Percentiles rank a stretch among this genome's conserved stretches.
These are phyloP conservation scores for Durusdinium trenchii DNA, from an alignment of 73 alveolate genomes.

Conservation along the genomic window DNA sequence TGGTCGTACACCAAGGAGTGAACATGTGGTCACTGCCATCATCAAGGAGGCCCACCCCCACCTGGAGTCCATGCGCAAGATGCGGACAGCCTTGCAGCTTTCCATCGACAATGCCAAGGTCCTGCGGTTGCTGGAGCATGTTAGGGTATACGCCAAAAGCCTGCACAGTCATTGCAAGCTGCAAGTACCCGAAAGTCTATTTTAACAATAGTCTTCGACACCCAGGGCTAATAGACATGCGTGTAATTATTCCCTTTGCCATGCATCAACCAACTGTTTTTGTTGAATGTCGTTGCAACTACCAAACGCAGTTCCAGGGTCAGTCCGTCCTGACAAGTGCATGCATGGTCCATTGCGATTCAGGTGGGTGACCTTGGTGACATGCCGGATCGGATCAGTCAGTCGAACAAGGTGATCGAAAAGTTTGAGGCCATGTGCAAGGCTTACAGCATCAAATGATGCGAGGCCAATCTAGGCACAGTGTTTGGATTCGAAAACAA, in stretches of 20 bases:
- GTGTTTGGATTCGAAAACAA: no score
- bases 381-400: not conserved
- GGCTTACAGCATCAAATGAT: conserved; percentile 1
- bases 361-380: not conserved
- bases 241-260: no score
- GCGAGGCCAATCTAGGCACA: not conserved
- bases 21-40: not conserved
- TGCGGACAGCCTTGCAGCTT: not conserved
- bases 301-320: no score
- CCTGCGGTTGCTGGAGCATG: not conserved
- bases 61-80: not conserved
- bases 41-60: not conserved
- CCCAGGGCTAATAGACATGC: no score
- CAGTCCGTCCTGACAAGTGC: no score
- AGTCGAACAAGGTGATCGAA: not conserved
- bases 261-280: no score
- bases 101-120: not conserved
- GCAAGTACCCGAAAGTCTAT: no score
- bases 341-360: no score
- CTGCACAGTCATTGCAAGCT: no score
- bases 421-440: not conserved
- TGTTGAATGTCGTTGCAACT: no score
- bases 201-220: no score
- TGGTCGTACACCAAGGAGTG: not conserved
- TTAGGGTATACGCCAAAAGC: no score